Evolutionary conservation across 1,284 basidiomycete species (phyloP).

Genomic region (Pulveroboletus sp.): DNA sequence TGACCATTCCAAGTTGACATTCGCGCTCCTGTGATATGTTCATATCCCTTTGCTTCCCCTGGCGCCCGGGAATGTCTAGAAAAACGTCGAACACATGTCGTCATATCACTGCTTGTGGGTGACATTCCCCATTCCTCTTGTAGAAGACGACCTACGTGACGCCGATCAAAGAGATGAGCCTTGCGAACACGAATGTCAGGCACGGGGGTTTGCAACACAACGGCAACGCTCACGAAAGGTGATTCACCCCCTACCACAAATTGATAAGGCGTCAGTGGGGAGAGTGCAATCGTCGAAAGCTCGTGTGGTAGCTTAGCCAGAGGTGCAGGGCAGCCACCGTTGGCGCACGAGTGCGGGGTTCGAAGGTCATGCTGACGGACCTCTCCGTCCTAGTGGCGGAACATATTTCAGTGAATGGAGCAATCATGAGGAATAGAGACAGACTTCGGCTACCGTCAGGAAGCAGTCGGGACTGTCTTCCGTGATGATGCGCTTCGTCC

Average conservation of each 20-base stretch:
- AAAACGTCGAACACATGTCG: conserved; percentile 84
- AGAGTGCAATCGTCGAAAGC: conserved; percentile 62
- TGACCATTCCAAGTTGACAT: conserved; percentile 77
- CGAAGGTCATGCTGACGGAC: conserved; percentile 88
- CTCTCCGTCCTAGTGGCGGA: conserved; percentile 50
- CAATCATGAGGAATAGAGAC: conserved; percentile 12
- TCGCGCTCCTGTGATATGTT: conserved; percentile 78
- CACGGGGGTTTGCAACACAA: neutral
- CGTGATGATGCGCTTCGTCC: conserved; percentile 80
- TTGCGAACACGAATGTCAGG: conserved; percentile 28
- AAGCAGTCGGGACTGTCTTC: conserved; percentile 84
- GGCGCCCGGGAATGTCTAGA: conserved; percentile 48
- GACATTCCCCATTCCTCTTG: conserved; percentile 72
- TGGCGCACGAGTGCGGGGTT: conserved; percentile 56
- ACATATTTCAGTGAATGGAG: conserved; percentile 4
- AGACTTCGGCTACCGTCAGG: conserved; percentile 80
- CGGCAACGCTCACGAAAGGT: conserved; percentile 49
- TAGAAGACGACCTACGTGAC: conserved; percentile 66
- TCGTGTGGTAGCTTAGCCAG: conserved; percentile 58
- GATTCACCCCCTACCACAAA: conserved; percentile 74
- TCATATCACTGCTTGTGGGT: conserved; percentile 45
- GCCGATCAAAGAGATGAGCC: conserved; percentile 88
- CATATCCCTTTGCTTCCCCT: conserved; percentile 36
- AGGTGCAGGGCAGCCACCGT: conserved; percentile 59
- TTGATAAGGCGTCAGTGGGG: conserved; percentile 68